Conservation (phyloP, 2,329 filamentous ascomycete genomes). For the Nothomitra cinnamomea region DNA sequence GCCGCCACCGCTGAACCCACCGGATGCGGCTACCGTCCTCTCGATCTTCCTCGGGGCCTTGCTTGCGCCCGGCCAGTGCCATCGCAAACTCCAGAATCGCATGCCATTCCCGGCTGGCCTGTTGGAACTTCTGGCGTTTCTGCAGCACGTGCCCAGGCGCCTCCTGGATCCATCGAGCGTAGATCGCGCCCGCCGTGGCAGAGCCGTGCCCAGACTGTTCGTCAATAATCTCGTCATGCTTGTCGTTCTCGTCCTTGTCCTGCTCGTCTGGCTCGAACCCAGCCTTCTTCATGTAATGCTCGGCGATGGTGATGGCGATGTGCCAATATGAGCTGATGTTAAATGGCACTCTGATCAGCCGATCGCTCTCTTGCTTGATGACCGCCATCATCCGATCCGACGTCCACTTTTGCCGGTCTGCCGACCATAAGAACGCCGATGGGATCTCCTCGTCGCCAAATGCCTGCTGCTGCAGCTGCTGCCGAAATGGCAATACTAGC, state of each 20-base stretch:
- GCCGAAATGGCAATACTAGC: slow-evolving; percentile 12
- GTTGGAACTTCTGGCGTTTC: not conserved
- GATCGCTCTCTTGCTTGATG: not conserved
- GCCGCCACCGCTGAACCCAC: not conserved
- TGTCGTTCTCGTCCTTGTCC: not conserved
- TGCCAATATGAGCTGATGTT: not conserved
- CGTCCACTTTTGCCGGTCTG: not conserved
- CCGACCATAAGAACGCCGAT: not conserved
- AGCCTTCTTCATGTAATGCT: not conserved
- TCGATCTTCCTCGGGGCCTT: too few relatives aligned
- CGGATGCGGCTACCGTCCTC: too few relatives aligned
- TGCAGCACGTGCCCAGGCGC: not conserved
- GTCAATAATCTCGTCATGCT: not conserved
- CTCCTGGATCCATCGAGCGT: not conserved
- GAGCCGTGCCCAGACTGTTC: not conserved
- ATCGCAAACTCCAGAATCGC: not conserved
- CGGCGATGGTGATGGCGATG: not conserved
- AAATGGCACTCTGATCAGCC: not conserved
- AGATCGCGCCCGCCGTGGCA: not conserved
- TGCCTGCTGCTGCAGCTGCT: not conserved
- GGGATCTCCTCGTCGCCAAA: not conserved
- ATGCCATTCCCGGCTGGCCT: not conserved
- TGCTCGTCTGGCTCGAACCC: not conserved
- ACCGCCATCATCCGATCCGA: not conserved
- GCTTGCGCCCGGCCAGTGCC: too few relatives aligned